Evolutionary conservation across 805 yeast species (phyloP), one percentile per base, ranked within the genome.

Genomic region (Suhomyces canberraensis): DNA sequence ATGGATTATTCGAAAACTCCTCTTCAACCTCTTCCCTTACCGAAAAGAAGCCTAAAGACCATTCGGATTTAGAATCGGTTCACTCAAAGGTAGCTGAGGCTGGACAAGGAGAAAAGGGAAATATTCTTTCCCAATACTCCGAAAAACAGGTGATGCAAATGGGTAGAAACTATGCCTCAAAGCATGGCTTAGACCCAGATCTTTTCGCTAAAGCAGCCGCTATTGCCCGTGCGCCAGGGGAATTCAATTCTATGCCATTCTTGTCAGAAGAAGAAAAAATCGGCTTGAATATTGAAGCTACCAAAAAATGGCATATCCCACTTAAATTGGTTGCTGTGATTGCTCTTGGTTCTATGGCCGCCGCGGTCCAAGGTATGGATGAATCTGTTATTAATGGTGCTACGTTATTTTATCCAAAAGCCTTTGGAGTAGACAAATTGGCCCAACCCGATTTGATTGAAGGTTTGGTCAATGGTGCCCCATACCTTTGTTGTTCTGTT

Each of bases 291-390:
- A 42, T 52, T 15, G 84, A 54, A 65, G 75, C 52, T 48, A 66
- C 57, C 11, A 50, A 58, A 29, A 64, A 51, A 37, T 68, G 71
- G 70, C 64, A 63, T 36, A 45, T 74, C 16, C 78, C 74, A 64
- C 16, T 49, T 8, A 76, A 71, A 42, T 63, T 82, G 48, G 56
- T 75, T 42, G 76, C 66, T 41, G 71, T 75, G n/a, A 73, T 77
- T 56, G 72, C 79, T 5, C 60, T 79, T 48, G 78, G 83, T 29
- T 80, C 86, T 3, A 65, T 80, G 67, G 79, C 84, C 33, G 82
- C 84, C 3, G 79, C 83, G 3, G 84, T 80, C 29, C 88, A 81
- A 52, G 88, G 88, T 35, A 79, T 79, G 84, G 88, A 81, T 54
- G 84, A 81, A 55, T 73, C 85, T 6, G 86, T 79, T 8, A 64